A percentile compares a stretch with the other conserved stretches of the same genome.
These are phyloP conservation scores for Colletotrichum sp. DNA, from an alignment of 2,329 filamentous ascomycete genomes.

Conservation along the genomic window DNA sequence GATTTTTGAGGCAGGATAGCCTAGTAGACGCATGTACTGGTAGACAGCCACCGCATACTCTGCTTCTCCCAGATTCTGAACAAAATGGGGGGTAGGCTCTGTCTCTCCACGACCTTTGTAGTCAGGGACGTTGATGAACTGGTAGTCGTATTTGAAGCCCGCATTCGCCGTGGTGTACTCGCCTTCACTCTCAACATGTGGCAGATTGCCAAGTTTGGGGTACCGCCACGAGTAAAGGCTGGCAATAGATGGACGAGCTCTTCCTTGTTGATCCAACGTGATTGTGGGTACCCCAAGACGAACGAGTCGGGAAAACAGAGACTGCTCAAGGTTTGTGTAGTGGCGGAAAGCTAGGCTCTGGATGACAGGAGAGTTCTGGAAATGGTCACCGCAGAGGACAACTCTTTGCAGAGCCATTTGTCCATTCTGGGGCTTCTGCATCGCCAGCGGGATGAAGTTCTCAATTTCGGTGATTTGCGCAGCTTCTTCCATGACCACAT, in stretches of 20 bases:
- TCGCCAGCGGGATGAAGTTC: slow-evolving; percentile 92
- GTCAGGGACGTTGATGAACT: slow-evolving; percentile 94
- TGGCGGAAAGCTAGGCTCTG: slow-evolving; percentile 94
- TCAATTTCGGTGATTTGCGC: slow-evolving; percentile 98
- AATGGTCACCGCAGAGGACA: slow-evolving; percentile 92
- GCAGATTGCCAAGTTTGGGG: slow-evolving; percentile 77
- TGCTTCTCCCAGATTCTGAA: slow-evolving; percentile 95
- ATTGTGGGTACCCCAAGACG: slow-evolving; percentile 92
- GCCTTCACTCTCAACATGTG: slow-evolving; percentile 68
- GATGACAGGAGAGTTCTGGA: slow-evolving; percentile 95
- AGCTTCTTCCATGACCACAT: slow-evolving; percentile 97
- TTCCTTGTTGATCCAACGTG: slow-evolving; percentile 90
- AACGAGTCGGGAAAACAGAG: slow-evolving; percentile 88
- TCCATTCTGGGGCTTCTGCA: slow-evolving; percentile 80
- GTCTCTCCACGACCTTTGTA: slow-evolving; percentile 90
- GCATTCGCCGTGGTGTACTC: slow-evolving; percentile 87
- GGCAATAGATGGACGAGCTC: slow-evolving; percentile 85
- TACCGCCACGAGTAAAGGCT: slow-evolving; percentile 95
- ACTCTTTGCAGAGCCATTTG: slow-evolving; percentile 83
- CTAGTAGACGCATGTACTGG: slow-evolving; percentile 96
- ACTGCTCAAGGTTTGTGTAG: slow-evolving; percentile 96
- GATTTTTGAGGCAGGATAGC: slow-evolving; percentile 84
- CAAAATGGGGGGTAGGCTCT: slow-evolving; percentile 91
- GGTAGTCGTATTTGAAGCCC: slow-evolving; percentile 92
- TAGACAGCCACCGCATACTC: slow-evolving; percentile 96